phyloP scores from a whole-genome alignment of 805 yeast genomes.

The Ogataea dorogensis region DNA sequence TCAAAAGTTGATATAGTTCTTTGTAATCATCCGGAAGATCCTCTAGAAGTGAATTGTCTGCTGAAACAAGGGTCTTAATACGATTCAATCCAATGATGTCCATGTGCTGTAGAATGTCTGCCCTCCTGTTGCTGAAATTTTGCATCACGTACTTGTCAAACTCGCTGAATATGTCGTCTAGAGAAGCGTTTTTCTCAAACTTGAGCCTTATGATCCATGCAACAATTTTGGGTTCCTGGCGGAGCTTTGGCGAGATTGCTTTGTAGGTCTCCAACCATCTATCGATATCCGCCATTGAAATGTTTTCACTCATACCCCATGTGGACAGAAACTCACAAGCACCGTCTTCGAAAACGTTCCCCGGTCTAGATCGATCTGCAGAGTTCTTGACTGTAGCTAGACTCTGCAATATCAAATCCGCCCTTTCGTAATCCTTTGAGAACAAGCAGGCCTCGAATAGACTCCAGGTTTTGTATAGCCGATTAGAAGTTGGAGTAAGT shows the following conservation, averaged over 20 bases:
- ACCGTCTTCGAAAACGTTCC: conserved; percentile 56
- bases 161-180: conserved; percentile 17
- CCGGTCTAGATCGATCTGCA: conserved; percentile 14
- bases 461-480: conserved; percentile 48
- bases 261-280: conserved; percentile 28
- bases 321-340: conserved; percentile 59
- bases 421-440: conserved; percentile 64
- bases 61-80: conserved; percentile 37
- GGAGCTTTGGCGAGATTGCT: conserved; percentile 18
- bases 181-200: conserved; percentile 24
- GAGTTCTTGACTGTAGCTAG: conserved; percentile 47
- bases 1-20: conserved; percentile 22
- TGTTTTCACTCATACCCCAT: conserved; percentile 33
- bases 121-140: conserved; percentile 26
- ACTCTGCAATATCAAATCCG: conserved; percentile 63
- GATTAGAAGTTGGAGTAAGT: conserved; percentile 27
- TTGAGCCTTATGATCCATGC: conserved; percentile 31
- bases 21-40: conserved; percentile 28
- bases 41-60: conserved; percentile 23
- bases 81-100: conserved; percentile 48
- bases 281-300: conserved; percentile 22
- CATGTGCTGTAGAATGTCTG: conserved; percentile 40
- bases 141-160: conserved; percentile 18
- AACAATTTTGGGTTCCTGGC: conserved; percentile 28
- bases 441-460: conserved; percentile 75